Conservation (phyloP, 208 protist species). For the Trypanosoma melophagium region DNA sequence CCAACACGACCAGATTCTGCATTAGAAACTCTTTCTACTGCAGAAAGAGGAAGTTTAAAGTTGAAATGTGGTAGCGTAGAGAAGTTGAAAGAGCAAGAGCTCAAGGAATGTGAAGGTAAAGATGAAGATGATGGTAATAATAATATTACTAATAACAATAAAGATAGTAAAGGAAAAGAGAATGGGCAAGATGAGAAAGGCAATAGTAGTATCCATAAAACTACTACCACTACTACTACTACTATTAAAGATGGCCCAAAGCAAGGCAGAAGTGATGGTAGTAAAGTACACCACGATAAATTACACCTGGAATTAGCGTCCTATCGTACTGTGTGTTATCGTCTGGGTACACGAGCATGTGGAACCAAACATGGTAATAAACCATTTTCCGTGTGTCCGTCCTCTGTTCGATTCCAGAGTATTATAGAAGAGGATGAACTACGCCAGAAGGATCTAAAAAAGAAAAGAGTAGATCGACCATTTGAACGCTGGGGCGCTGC, state of each 20-base stretch:
- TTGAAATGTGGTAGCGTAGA: neutral
- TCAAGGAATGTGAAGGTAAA: slow-evolving; percentile 2
- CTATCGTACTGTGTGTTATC: neutral
- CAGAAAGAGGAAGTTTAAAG: neutral
- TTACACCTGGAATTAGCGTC: neutral
- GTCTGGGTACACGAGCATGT: slow-evolving; percentile 3
- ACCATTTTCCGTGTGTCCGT: slow-evolving; percentile 15
- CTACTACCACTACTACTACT: neutral
- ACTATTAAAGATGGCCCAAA: neutral
- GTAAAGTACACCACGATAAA: neutral
- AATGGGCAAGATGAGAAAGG: neutral
- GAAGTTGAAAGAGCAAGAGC: neutral
- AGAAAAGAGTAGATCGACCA: slow-evolving; percentile 59
- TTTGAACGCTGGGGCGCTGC: slow-evolving; percentile 84
- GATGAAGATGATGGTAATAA: neutral
- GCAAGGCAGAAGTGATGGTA: no score
- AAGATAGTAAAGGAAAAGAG: neutral
- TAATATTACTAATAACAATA: neutral
- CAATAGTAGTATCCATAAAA: slow-evolving; percentile 1
- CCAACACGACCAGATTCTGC: slow-evolving; percentile 38
- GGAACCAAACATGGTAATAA: neutral
- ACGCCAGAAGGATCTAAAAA: slow-evolving; percentile 36
- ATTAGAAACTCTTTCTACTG: neutral
- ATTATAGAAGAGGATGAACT: slow-evolving; percentile 70
- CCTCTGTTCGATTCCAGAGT: slow-evolving; percentile 55